These are phyloP conservation scores for Lithohypha guttulata DNA, from an alignment of 2,329 filamentous ascomycete genomes.

Conservation along the genomic window DNA sequence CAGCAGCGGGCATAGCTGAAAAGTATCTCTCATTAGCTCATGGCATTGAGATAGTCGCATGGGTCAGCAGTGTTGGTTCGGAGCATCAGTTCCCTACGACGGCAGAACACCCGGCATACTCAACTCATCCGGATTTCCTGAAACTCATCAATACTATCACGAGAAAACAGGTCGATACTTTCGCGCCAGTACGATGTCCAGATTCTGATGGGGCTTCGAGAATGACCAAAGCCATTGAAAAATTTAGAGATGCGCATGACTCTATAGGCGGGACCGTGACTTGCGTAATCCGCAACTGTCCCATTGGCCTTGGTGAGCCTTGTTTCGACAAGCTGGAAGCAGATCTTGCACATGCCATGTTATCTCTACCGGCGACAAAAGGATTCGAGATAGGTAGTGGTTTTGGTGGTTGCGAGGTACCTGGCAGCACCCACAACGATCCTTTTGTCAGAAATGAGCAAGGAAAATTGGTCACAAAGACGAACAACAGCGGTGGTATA, in stretches of 20 bases:
- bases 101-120: conserved; percentile 16
- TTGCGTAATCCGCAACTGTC: conserved; percentile 79
- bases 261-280: conserved; percentile 92
- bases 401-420: conserved; percentile 75
- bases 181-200: conserved; percentile 81
- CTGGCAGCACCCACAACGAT: conserved; percentile 87
- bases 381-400: conserved; percentile 93
- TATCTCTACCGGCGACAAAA: conserved; percentile 89
- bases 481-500: conserved; percentile 89
- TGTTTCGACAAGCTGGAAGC: conserved; percentile 95
- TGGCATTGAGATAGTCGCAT: conserved; percentile 83
- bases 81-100: conserved; percentile 54
- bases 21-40: conserved; percentile 77
- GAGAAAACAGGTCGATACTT: conserved; percentile 66
- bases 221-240: conserved; percentile 72
- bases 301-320: conserved; percentile 80
- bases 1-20: conserved; percentile 83
- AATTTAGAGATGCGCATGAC: conserved; percentile 67
- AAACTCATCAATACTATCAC: conserved; percentile 61
- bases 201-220: conserved; percentile 50
- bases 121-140: conserved; percentile 68
- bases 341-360: conserved; percentile 81
- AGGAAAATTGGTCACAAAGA: conserved; percentile 65
- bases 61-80: conserved; percentile 73
- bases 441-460: conserved; percentile 56